phyloP scores from a whole-genome alignment of 2,329 filamentous ascomycete species.

The Curvularia hawaiiensis region DNA sequence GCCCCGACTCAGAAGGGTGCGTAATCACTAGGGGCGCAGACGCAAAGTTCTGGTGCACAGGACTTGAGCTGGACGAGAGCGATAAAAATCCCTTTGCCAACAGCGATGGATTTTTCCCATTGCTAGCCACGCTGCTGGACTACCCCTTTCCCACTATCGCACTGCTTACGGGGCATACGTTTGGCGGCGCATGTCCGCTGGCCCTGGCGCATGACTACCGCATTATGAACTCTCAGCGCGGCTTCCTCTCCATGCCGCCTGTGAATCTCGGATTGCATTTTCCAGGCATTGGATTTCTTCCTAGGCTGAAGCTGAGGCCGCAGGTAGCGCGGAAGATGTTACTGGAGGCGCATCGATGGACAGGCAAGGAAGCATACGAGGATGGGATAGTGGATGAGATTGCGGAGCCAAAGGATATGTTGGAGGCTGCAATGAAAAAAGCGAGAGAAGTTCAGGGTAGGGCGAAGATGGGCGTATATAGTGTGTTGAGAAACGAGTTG shows the following conservation, averaged over 20 bases:
- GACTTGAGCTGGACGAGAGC: slow-evolving; percentile 54
- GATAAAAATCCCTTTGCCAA: slow-evolving; percentile 61
- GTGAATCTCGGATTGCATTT: slow-evolving; percentile 62
- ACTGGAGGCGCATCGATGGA: slow-evolving; percentile 61
- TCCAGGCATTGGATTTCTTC: slow-evolving; percentile 59
- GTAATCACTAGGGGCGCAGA: slow-evolving; percentile 60
- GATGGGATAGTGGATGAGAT: slow-evolving; percentile 62
- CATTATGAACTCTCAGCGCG: slow-evolving; percentile 44
- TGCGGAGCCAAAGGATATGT: slow-evolving; percentile 54
- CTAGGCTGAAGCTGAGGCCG: slow-evolving; percentile 58
- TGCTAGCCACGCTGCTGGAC: slow-evolving; percentile 55
- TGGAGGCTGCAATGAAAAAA: slow-evolving; percentile 53
- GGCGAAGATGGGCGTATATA: slow-evolving; percentile 58
- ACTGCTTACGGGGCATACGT: slow-evolving; percentile 56
- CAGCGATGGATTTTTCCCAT: slow-evolving; percentile 61
- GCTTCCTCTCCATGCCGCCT: slow-evolving; percentile 52
- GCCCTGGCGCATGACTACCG: slow-evolving; percentile 56
- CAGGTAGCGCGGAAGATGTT: slow-evolving; percentile 61
- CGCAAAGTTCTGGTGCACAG: slow-evolving; percentile 59
- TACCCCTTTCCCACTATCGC: slow-evolving; percentile 57
- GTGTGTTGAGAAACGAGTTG: slow-evolving; percentile 57
- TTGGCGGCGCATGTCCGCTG: slow-evolving; percentile 56
- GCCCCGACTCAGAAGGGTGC: slow-evolving; percentile 56
- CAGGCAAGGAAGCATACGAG: slow-evolving; percentile 55
- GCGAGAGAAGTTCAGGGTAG: slow-evolving; percentile 52